Conservation (phyloP, 2,329 filamentous ascomycete species). For the Knoxdaviesia proteae region DNA sequence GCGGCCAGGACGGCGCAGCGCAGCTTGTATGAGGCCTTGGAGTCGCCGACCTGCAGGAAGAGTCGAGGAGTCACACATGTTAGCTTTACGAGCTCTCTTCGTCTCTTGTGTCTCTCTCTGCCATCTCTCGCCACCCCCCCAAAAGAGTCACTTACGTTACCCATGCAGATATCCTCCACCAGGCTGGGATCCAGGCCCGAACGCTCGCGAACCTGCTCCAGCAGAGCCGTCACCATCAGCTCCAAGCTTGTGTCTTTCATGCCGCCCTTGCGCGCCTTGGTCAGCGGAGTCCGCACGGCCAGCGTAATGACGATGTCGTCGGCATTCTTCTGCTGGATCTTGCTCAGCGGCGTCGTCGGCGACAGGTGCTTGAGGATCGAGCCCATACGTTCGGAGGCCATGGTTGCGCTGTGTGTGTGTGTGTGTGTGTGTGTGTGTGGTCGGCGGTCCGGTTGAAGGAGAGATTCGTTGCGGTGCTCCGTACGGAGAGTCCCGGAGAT, state of each 20-base stretch:
- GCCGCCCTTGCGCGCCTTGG: slow-evolving; percentile 76
- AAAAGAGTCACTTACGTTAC: slow-evolving; percentile 44
- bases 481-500: no score
- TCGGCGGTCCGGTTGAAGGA: no score
- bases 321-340: slow-evolving; percentile 75
- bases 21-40: slow-evolving; percentile 74
- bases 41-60: slow-evolving; percentile 57
- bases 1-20: slow-evolving; percentile 73
- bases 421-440: no score
- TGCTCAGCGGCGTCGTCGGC: slow-evolving; percentile 47
- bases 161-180: slow-evolving; percentile 77
- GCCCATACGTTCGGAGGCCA: slow-evolving; percentile 49
- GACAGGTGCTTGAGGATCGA: slow-evolving; percentile 75
- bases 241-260: slow-evolving; percentile 90
- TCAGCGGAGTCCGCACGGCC: slow-evolving; percentile 70
- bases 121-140: no score
- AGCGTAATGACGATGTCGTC: slow-evolving; percentile 95
- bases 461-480: no score
- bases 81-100: slow-evolving; percentile 5
- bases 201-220: slow-evolving; percentile 51
- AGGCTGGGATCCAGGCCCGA: slow-evolving; percentile 60
- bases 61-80: slow-evolving; percentile 41
- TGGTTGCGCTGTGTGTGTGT: no score
- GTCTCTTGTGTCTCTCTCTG: no score
- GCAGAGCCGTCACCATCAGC: slow-evolving; percentile 61